phyloP scores from a whole-genome alignment of 176 grass and related monocot species.

The Hyparrhenia diplandra region DNA sequence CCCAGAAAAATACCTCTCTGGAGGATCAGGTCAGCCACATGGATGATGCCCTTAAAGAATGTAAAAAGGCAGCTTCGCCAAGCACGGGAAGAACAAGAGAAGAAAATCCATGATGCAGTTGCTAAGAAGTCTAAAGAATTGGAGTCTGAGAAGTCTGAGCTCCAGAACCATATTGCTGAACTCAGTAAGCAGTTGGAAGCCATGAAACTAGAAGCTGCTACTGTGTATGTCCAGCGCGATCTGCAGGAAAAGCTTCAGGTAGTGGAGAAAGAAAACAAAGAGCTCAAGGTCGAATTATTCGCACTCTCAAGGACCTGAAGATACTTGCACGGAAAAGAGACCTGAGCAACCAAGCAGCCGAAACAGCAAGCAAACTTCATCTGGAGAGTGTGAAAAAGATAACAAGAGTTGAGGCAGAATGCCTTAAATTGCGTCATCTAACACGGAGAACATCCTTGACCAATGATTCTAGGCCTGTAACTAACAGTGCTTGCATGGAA shows the following conservation, averaged over 20 bases:
- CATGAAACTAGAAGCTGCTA: constrained; percentile 20
- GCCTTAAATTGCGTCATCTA: constrained; percentile 53
- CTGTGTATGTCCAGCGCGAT: constrained; percentile 22
- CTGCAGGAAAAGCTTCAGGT: constrained; percentile 52
- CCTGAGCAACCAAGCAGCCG: constrained; percentile 83
- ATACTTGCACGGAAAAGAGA: constrained; percentile 76
- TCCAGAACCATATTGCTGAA: constrained; percentile 48
- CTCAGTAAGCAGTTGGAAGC: constrained; percentile 54
- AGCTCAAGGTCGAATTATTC: constrained; percentile 53
- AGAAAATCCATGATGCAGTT: constrained; percentile 59
- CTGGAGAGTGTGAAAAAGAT: constrained; percentile 88
- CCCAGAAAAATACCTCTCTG: constrained; percentile 61
- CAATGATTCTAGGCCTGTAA: constrained; percentile 38
- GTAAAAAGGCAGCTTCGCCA: constrained; percentile 88
- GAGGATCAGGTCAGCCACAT: constrained; percentile 73
- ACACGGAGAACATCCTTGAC: constrained; percentile 35
- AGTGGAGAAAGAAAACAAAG: constrained; percentile 59
- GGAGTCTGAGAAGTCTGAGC: constrained; percentile 48
- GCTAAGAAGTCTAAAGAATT: constrained; percentile 47
- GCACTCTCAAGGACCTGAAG: constrained; percentile 49
- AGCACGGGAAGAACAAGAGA: constrained; percentile 72
- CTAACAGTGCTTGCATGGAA: constrained; percentile 49
- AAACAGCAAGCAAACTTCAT: constrained; percentile 89
- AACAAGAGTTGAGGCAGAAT: constrained; percentile 80
- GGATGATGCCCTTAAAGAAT: constrained; percentile 91